Evolutionary conservation across 306 rosid genomes (phyloP), one percentile per base, ranked within the genome.

Genomic region (Benincasa hispida): DNA sequence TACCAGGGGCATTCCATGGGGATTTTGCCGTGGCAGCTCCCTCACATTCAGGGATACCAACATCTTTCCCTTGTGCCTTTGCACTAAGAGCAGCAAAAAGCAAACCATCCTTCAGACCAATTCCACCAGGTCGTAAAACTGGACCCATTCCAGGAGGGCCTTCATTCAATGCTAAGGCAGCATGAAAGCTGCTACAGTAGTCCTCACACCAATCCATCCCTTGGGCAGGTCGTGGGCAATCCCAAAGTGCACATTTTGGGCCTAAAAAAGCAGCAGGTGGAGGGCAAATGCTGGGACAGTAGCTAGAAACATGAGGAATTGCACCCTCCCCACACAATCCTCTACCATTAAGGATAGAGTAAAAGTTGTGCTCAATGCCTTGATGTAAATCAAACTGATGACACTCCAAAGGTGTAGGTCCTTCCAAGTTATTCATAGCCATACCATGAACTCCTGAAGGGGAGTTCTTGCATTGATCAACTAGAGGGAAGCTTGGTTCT

Each of bases 1-100:
- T 87, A 93, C 98, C 98, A 57, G 94, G 93, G 22, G 99, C 99
- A 79, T 94, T 94, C 98, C 98, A 94, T 55, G 97, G 97, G 87
- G 99, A 92, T 87, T 91, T 94, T 30, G 97, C 89, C 65, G 97
- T 94, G 76, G 99, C 97, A 15, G 99, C 99, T 82, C 99, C 97
- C 87, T 91, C 99, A 59, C 99, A 94, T 78, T 90, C 97, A 24
- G 97, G 99, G 80, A 94, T 89, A 75, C 97, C 99, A 41, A 94
- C 99, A 80, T 89, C 95, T 85, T 91, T 94, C 76, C 96, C 96
- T 79, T 85, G 95, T 72, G 93, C 92, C 87, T 86, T 94, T 39
- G 97, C 92, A 80, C 91, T 78, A 77, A 94, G 97, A 79, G 97
- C 96, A 76, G 89, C 83, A 86, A 94, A 94, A 79, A 94, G 96